These are phyloP conservation scores for Cladosporium sphaerospermum DNA, from an alignment of 2,329 filamentous ascomycete genomes.

Conservation along the genomic window DNA sequence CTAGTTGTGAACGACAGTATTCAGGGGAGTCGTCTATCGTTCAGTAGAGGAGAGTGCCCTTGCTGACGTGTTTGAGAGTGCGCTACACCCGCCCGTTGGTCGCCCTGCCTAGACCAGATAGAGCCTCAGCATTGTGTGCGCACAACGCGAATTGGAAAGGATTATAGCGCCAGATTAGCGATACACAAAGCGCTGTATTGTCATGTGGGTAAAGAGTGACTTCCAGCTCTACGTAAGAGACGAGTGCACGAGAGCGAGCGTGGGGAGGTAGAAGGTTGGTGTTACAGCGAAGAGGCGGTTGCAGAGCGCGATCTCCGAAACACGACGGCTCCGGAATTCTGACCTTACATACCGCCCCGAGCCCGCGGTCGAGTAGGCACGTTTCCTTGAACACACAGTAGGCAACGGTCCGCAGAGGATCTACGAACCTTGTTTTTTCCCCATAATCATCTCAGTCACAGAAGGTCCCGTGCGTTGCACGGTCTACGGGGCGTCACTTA, in stretches of 20 bases:
- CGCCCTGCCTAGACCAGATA: background rate
- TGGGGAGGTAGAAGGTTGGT: conserved; percentile 10
- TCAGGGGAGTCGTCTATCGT: too few species aligned
- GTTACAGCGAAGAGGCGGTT: conserved; percentile 9
- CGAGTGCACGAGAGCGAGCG: background rate
- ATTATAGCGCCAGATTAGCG: background rate
- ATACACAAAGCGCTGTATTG: background rate
- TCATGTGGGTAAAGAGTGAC: background rate
- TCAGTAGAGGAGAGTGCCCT: too few species aligned
- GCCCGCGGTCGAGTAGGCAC: conserved; percentile 3
- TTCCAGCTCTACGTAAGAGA: conserved; percentile 1
- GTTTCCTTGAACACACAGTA: conserved; percentile 5
- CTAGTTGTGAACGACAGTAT: too few species aligned
- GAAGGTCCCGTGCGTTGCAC: conserved; percentile 1
- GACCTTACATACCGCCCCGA: conserved; percentile 11
- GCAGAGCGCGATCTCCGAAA: conserved; percentile 11
- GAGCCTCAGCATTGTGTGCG: background rate
- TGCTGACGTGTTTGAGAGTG: too few species aligned
- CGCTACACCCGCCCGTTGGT: background rate
- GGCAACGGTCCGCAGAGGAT: conserved; percentile 10
- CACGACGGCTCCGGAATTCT: conserved; percentile 11
- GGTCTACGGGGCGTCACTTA: background rate
- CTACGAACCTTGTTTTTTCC: conserved; percentile 9
- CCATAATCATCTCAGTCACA: conserved; percentile 4
- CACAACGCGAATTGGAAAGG: background rate